Evolutionary conservation across 2,329 filamentous ascomycete species (phyloP).

Genomic region (Clonostachys rhizophaga): DNA sequence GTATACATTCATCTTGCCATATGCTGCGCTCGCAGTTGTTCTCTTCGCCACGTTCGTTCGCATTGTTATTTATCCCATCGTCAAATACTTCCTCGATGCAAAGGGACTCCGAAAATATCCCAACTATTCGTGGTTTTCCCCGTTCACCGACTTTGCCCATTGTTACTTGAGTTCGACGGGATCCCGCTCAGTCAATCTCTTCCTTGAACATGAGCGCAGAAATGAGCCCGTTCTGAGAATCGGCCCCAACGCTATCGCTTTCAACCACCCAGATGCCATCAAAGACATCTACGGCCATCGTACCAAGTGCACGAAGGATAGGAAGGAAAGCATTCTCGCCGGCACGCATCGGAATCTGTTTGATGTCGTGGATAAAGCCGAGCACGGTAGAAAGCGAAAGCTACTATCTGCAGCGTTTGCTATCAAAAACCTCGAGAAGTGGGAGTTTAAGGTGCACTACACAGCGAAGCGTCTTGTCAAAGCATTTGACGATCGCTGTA

Average conservation of each 20-base stretch:
- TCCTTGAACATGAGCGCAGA: neutral
- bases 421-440: constrained; percentile 1
- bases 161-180: neutral
- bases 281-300: constrained; percentile 38
- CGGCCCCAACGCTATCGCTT: constrained; percentile 37
- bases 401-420: neutral
- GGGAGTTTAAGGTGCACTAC: neutral
- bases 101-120: neutral
- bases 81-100: neutral
- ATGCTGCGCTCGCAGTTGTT: neutral
- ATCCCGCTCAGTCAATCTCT: neutral
- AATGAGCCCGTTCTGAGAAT: constrained; percentile 2
- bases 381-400: neutral
- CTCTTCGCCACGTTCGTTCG: neutral
- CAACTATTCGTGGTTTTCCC: neutral
- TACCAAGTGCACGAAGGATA: neutral
- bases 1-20: neutral
- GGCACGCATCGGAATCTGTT: neutral
- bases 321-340: neutral
- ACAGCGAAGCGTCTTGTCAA: neutral
- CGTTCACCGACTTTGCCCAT: neutral
- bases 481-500: neutral
- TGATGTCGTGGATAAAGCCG: neutral
- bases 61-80: neutral
- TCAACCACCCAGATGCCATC: constrained; percentile 30